Percentiles rank a stretch among this genome's conserved stretches.
Evolutionary conservation across 1,139 yeast genomes (phyloP).

Genomic region (Protomyces macrosporus): DNA sequence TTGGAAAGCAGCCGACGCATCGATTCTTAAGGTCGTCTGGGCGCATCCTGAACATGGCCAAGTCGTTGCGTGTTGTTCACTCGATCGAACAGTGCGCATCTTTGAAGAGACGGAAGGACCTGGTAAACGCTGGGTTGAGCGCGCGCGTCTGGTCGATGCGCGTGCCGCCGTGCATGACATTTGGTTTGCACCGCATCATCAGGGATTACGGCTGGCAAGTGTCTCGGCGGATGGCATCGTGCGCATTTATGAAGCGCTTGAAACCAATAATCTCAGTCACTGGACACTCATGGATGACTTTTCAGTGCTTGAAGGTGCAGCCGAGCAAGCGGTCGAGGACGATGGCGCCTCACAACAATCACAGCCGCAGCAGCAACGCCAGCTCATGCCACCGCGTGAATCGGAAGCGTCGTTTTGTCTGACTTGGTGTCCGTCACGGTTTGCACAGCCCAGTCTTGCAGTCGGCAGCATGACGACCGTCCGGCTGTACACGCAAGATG

Average conservation of each 20-base stretch:
- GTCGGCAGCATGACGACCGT: constrained; percentile 88
- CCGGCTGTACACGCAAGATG: constrained; percentile 59
- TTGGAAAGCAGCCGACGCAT: constrained; percentile 93
- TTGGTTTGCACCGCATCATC: constrained; percentile 79
- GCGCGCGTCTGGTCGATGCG: constrained; percentile 29
- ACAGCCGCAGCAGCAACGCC: neutral
- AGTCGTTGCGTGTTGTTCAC: constrained; percentile 78
- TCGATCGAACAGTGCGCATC: constrained; percentile 78
- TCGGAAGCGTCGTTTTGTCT: constrained; percentile 81
- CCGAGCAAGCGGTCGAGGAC: neutral
- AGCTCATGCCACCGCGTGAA: constrained; percentile 62
- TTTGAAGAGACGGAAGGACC: constrained; percentile 71
- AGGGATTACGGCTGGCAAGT: constrained; percentile 77
- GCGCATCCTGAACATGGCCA: constrained; percentile 93
- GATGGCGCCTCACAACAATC: constrained; percentile 42
- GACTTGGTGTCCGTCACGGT: constrained; percentile 91
- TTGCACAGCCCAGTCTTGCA: constrained; percentile 71
- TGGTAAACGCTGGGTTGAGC: constrained; percentile 69
- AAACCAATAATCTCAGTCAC: constrained; percentile 73
- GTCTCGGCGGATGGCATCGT: constrained; percentile 87
- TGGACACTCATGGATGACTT: constrained; percentile 79
- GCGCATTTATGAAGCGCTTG: constrained; percentile 80
- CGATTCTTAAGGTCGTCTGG: constrained; percentile 78
- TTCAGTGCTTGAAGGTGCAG: neutral
- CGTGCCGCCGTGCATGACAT: constrained; percentile 83